Base-by-base conservation (phyloP, 805 yeast genomes). In the Nakazawaea anatomiae region DNA sequence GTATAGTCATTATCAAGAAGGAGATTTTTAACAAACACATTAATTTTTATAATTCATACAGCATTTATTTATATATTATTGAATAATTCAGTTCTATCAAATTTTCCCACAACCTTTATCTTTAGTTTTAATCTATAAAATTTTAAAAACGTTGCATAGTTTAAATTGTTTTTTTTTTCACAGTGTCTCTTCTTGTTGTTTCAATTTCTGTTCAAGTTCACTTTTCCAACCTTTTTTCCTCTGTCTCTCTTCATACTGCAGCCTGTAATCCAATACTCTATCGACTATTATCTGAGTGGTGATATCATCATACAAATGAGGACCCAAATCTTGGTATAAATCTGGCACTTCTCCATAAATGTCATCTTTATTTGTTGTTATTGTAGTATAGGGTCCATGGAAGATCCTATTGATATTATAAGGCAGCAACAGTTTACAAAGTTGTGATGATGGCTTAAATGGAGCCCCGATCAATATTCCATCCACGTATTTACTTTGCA, bases 401-500 rank as follows among this genome's bases (percentile, higher is more conserved):
- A 70, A 73, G 7, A 83, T 79, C 39, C 63, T 61, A 6, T 57
- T 54, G 18, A 74, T 68, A 30, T 63, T 57, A 5, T 71, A 73
- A 29, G 27, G 12, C 9, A 75, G 72, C 4, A 55, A 56, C 10
- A 50, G 49, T n/a, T 63, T 61, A 44, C 82, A 64, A 18, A 58
- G 57, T 3, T 54, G 54, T 29, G 44, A 46, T 5, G 72, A 67
- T 18, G 86, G 83, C 4, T 56, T 57, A 55, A 72, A 74, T 14
- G 92, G 91, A 1, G 88, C 88, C 3, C 83, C 86, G 38, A 92
- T 64, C 0, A 94, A 71, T 3, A 89, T 73, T 1, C 87, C 89
- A 62, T 89, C 96, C 32, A 90, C 89, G 58, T 86, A 87, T 50
- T 77, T 76, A 67, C 97, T 89, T 66, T 92, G 97, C 59, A 94